phyloP scores from a whole-genome alignment of 345 rosid genomes.

The Lepidium didymum region DNA sequence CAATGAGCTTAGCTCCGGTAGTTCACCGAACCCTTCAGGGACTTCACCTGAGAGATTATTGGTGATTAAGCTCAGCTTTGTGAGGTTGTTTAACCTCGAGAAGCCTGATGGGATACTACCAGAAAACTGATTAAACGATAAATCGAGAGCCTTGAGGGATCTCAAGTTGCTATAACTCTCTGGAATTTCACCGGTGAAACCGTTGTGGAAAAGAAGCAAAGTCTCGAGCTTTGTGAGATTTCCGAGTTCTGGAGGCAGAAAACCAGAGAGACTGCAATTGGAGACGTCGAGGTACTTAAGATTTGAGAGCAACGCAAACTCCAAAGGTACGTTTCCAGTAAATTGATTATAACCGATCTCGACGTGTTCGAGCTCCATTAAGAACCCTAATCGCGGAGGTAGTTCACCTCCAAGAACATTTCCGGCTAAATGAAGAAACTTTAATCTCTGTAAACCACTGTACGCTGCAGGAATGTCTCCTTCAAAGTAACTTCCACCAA shows the following conservation, averaged over 20 bases:
- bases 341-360: slow-evolving; percentile 78
- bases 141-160: slow-evolving; percentile 49
- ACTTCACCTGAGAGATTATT: slow-evolving; percentile 55
- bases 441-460: slow-evolving; percentile 49
- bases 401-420: slow-evolving; percentile 54
- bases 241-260: slow-evolving; percentile 50
- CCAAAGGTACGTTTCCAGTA: slow-evolving; percentile 55
- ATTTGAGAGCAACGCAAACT: slow-evolving; percentile 40
- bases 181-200: slow-evolving; percentile 61
- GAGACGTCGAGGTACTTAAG: slow-evolving; percentile 73
- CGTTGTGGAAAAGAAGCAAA: slow-evolving; percentile 50
- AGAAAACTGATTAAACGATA: slow-evolving; percentile 59
- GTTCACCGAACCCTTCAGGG: slow-evolving; percentile 57
- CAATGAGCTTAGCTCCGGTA: slow-evolving; percentile 51
- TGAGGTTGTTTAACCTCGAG: slow-evolving; percentile 46
- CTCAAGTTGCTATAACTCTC: slow-evolving; percentile 43
- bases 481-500: slow-evolving; percentile 91
- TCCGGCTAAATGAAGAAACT: slow-evolving; percentile 61
- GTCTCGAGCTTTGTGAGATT: slow-evolving; percentile 53
- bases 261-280: slow-evolving; percentile 53
- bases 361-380: slow-evolving; percentile 53
- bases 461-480: slow-evolving; percentile 66
- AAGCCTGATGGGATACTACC: slow-evolving; percentile 60
- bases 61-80: slow-evolving; percentile 51
- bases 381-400: slow-evolving; percentile 55